Percentiles rank a stretch among this genome's conserved stretches.
Evolutionary conservation across 495 filamentous ascomycete genomes (phyloP).

Genomic region (Neurospora sp.): DNA sequence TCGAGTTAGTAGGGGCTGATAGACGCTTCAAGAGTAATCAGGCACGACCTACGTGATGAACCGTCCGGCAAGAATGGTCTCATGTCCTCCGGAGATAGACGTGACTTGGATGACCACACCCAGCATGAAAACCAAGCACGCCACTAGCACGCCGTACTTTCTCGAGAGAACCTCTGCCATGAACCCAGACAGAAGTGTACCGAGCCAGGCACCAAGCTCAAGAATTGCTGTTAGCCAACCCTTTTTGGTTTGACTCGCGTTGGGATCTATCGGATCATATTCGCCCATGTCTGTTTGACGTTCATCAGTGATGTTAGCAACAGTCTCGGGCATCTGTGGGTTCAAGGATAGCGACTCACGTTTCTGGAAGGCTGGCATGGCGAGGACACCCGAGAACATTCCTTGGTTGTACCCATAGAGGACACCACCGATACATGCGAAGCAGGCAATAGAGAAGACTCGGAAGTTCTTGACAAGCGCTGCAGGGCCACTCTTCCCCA

Average conservation of each 20-base stretch:
- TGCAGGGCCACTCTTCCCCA: slow-evolving; percentile 51
- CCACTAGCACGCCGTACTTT: slow-evolving; percentile 65
- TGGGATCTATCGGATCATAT: slow-evolving; percentile 37
- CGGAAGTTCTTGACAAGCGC: slow-evolving; percentile 59
- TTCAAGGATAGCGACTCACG: slow-evolving; percentile 21
- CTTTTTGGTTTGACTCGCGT: slow-evolving; percentile 52
- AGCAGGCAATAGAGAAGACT: slow-evolving; percentile 63
- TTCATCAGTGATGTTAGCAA: slow-evolving; percentile 13
- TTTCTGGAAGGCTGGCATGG: slow-evolving; percentile 46
- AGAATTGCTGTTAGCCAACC: slow-evolving; percentile 76
- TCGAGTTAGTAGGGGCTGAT: background rate
- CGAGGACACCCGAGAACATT: slow-evolving; percentile 65
- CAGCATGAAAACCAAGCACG: slow-evolving; percentile 61
- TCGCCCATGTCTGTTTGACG: slow-evolving; percentile 49
- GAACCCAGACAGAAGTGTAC: slow-evolving; percentile 65
- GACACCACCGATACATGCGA: slow-evolving; percentile 68
- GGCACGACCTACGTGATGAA: slow-evolving; percentile 50
- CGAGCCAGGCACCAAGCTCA: slow-evolving; percentile 74
- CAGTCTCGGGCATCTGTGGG: background rate
- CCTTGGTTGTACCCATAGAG: slow-evolving; percentile 67
- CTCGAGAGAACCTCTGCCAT: slow-evolving; percentile 64
- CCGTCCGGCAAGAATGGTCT: slow-evolving; percentile 60
- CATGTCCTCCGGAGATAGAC: slow-evolving; percentile 43
- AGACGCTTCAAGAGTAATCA: background rate
- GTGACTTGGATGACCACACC: slow-evolving; percentile 67